phyloP scores from a whole-genome alignment of 495 filamentous ascomycete genomes.

The Glutinoglossum americanum region DNA sequence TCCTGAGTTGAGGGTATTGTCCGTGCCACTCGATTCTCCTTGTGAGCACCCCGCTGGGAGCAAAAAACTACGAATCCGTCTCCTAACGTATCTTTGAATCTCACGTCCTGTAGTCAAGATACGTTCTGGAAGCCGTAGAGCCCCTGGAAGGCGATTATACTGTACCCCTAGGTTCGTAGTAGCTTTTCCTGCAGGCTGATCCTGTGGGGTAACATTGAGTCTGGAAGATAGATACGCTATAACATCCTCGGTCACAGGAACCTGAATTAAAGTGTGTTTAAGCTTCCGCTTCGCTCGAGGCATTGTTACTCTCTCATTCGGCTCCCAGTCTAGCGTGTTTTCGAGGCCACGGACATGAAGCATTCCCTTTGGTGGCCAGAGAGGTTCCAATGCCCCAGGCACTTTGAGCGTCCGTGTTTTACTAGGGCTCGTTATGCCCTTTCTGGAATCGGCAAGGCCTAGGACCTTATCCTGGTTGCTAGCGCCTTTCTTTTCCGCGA shows the following conservation, averaged over 20 bases:
- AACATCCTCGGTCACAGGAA: conserved; percentile 24
- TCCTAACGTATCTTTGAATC: not conserved
- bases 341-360: conserved; percentile 1
- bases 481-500: not conserved
- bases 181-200: conserved; percentile 6
- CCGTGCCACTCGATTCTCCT: not conserved
- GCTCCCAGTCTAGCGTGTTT: not conserved
- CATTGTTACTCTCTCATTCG: not conserved
- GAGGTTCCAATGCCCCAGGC: not conserved
- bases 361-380: conserved; percentile 1
- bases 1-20: not conserved
- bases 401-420: not conserved
- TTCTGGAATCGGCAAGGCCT: not conserved
- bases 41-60: not conserved
- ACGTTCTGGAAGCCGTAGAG: not conserved
- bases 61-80: not conserved
- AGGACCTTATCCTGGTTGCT: not conserved
- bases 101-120: not conserved
- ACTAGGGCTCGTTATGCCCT: not conserved
- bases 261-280: conserved; percentile 24
- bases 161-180: conserved; percentile 15
- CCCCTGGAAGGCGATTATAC: not conserved
- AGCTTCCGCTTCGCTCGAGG: conserved; percentile 19
- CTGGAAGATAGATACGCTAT: conserved; percentile 15
- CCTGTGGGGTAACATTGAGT: conserved; percentile 13